Base-by-base conservation (phyloP, 106 monocot species). In the Allium cepa region DNA sequence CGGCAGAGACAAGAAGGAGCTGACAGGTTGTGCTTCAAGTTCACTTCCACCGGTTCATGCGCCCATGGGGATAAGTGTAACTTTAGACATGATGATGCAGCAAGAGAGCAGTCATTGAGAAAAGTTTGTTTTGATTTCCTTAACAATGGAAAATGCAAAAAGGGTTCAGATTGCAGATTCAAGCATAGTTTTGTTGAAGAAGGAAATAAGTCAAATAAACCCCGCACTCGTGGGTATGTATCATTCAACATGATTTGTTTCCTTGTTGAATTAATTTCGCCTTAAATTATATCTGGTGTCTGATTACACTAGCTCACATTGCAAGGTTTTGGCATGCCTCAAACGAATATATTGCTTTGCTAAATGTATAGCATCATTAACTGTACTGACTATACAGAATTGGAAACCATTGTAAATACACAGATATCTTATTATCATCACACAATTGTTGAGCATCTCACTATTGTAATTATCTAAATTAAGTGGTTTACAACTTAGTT, bases 71-170 rank as follows among this genome's bases (percentile, higher is more conserved):
- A 72, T n/a, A 87, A 81, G 15, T 97, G 92, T 55, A 80, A 72
- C 57, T 97, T 81, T 79, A 73, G 84, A 52, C 97, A 97, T 74
- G 97, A 92, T 64, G 67, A 64, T 49, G 83, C 81, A 57, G 82
- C 92, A 4, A 84, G 82, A 74, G 84, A 75, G 72, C 89, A 87
- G 16, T 97, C 79, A 66, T 15, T 16, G n/a, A 84, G 84, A 81
- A 97, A 90, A 83, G 86, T 92, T 55, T 97, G 97, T 60, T 97
- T 97, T 84, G 97, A 97, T 79, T 97, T 92, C 59, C 78, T 97
- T 28, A 97, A 97, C 69, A 92, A 92, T 77, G 97, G 97, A 73
- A 89, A 81, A 77, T 97, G 97, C 73, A 92, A 92, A 68, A 67
- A 82, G n/a, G 97, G 92, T 60, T 46, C 84, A 47, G 84, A 90